Evolutionary conservation across 305 asterid species (phyloP).

Genomic region (Galium porrigens): DNA sequence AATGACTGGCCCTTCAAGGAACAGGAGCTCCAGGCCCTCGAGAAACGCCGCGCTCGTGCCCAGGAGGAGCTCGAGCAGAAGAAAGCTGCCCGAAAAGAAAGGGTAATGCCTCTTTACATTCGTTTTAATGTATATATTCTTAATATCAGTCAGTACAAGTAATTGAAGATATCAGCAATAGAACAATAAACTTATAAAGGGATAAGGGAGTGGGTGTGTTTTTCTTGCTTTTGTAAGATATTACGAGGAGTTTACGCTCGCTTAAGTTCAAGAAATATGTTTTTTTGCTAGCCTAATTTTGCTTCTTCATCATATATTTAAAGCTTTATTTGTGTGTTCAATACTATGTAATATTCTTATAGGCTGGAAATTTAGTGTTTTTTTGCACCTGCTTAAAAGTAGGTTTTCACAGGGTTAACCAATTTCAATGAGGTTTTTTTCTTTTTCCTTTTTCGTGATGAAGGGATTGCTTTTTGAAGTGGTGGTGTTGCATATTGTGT

Average conservation of each 20-base stretch:
- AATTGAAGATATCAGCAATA: too few species aligned
- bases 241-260: too few species aligned
- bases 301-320: not conserved
- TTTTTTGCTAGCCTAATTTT: not conserved
- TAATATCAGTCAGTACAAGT: not conserved
- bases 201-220: not conserved
- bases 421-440: too few species aligned
- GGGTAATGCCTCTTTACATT: slow-evolving; percentile 28
- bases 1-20: slow-evolving; percentile 94
- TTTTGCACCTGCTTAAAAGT: not conserved
- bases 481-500: not conserved
- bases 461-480: not conserved
- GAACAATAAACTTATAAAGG: too few species aligned
- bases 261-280: not conserved
- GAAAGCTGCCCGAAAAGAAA: slow-evolving; percentile 81
- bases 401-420: too few species aligned
- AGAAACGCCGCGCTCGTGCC: slow-evolving; percentile 59
- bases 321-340: not conserved
- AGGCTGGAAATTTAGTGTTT: not conserved
- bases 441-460: not conserved
- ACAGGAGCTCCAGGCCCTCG: slow-evolving; percentile 84
- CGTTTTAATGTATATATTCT: not conserved
- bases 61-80: slow-evolving; percentile 62
- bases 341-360: not conserved
- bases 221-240: not conserved